Evolutionary conservation across 176 grass and related monocot species (phyloP).

Genomic region (Tillandsia fasciculata): DNA sequence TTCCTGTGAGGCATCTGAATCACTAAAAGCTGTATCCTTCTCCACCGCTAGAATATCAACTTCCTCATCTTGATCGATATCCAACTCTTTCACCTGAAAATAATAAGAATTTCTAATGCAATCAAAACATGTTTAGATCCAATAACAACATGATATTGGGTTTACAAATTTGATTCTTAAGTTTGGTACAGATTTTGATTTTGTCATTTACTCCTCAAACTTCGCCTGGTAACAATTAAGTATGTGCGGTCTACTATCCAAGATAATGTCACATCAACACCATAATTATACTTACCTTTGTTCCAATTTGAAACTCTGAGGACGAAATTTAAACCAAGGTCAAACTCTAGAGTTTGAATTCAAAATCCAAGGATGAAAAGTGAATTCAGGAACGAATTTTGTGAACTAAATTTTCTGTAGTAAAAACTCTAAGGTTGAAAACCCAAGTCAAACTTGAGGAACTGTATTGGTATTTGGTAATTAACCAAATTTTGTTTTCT

Average conservation of each 20-base stretch:
- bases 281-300: too few species aligned
- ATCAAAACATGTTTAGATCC: constrained; percentile 17
- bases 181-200: neutral
- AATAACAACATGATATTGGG: neutral
- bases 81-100: constrained; percentile 63
- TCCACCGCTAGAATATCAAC: constrained; percentile 67
- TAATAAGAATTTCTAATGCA: constrained; percentile 11
- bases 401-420: too few species aligned
- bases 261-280: too few species aligned
- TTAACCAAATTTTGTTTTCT: neutral
- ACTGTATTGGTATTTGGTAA: constrained; percentile 5
- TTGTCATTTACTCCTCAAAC: too few species aligned
- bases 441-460: constrained; percentile 1
- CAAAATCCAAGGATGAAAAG: too few species aligned
- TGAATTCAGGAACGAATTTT: too few species aligned
- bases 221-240: too few species aligned
- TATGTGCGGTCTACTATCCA: too few species aligned
- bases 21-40: constrained; percentile 52
- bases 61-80: constrained; percentile 64
- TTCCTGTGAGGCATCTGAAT: constrained; percentile 44
- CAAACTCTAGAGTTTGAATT: too few species aligned
- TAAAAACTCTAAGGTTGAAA: neutral
- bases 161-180: neutral
- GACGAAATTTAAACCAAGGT: too few species aligned
- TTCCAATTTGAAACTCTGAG: too few species aligned